phyloP scores from a whole-genome alignment of 352 stramenopile genomes.

The Plasmopara viticola region DNA sequence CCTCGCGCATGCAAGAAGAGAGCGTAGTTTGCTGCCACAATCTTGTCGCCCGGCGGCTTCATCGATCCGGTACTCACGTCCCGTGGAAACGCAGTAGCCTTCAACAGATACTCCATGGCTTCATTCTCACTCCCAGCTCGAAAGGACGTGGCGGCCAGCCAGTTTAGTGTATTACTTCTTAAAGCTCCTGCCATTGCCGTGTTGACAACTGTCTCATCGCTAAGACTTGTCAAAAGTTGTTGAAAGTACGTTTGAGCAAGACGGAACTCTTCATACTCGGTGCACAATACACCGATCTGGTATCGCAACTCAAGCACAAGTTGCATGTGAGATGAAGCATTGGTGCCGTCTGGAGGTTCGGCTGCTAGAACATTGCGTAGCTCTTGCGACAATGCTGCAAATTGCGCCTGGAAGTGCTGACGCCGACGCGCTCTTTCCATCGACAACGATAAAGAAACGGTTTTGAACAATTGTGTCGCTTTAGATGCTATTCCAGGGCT shows the following conservation, averaged over 20 bases:
- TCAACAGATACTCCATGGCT: slow-evolving; percentile 34
- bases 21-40: slow-evolving; percentile 37
- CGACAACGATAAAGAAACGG: slow-evolving; percentile 1
- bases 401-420: slow-evolving; percentile 30
- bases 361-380: slow-evolving; percentile 9
- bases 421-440: slow-evolving; percentile 29
- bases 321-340: slow-evolving; percentile 7
- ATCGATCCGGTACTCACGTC: neutral
- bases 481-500: no score
- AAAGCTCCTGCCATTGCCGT: slow-evolving; percentile 17
- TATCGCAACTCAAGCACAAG: slow-evolving; percentile 25
- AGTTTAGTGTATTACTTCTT: slow-evolving; percentile 31
- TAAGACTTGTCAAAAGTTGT: slow-evolving; percentile 17
- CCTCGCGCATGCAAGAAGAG: slow-evolving; percentile 36
- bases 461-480: neutral
- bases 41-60: slow-evolving; percentile 16
- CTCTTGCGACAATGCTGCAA: slow-evolving; percentile 19
- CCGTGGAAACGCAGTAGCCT: slow-evolving; percentile 29
- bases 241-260: slow-evolving; percentile 36
- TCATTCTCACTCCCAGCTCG: slow-evolving; percentile 22
- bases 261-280: slow-evolving; percentile 23
- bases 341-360: slow-evolving; percentile 6
- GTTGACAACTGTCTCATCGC: slow-evolving; percentile 1
- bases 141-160: slow-evolving; percentile 30
- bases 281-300: slow-evolving; percentile 30